Evolutionary conservation across 164 flowering plant species (phyloP).

Genomic region (Echeveria elegans): DNA sequence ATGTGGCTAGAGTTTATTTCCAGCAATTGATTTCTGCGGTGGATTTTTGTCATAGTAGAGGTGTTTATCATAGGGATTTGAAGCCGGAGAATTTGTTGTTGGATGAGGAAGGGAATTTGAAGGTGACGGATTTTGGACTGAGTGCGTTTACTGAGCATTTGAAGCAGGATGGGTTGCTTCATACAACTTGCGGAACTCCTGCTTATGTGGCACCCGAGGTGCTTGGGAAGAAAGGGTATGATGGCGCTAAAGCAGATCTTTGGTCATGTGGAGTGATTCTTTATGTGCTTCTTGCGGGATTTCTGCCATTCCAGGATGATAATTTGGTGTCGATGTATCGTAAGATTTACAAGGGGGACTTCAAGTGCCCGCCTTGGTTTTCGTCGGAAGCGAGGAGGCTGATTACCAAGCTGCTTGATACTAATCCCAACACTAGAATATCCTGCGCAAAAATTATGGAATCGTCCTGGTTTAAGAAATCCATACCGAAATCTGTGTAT

Average conservation of each 20-base stretch:
- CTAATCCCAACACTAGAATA: conserved; percentile 37
- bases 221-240: conserved; percentile 42
- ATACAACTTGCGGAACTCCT: conserved; percentile 55
- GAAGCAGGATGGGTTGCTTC: conserved; percentile 42
- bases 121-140: conserved; percentile 49
- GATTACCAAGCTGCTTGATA: conserved; percentile 36
- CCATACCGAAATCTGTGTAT: conserved; percentile 12
- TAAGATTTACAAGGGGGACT: conserved; percentile 47
- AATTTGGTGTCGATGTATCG: conserved; percentile 41
- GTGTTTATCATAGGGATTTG: conserved; percentile 45
- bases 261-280: conserved; percentile 60
- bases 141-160: conserved; percentile 42
- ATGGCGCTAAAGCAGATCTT: conserved; percentile 48
- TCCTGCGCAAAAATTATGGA: conserved; percentile 32
- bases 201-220: conserved; percentile 63
- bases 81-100: conserved; percentile 46
- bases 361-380: conserved; percentile 56
- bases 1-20: conserved; percentile 36
- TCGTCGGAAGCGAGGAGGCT: conserved; percentile 35
- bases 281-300: conserved; percentile 45
- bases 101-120: conserved; percentile 38
- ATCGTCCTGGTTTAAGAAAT: conserved; percentile 45
- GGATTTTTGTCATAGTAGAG: conserved; percentile 53
- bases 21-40: conserved; percentile 51
- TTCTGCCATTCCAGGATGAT: conserved; percentile 47